Evolutionary conservation across 2,329 filamentous ascomycete genomes (phyloP).

Genomic region (Fusarium acutatum): DNA sequence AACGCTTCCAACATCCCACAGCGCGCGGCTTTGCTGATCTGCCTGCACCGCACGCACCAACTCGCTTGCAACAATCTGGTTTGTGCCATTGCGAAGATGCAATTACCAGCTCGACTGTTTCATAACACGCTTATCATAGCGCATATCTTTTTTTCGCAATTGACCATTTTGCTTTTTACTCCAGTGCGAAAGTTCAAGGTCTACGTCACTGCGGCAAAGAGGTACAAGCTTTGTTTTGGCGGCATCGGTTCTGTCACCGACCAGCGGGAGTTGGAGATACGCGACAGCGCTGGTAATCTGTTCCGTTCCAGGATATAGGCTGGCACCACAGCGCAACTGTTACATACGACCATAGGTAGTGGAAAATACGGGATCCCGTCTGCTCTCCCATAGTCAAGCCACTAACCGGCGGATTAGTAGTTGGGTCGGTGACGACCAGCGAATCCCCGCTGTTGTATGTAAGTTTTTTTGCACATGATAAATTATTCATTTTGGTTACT

Average conservation of each 20-base stretch:
- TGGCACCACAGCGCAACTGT: accelerated
- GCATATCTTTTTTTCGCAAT: neutral
- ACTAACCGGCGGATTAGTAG: neutral
- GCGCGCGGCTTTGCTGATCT: neutral
- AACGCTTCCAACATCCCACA: accelerated
- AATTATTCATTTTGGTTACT: no score
- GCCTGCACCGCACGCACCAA: neutral
- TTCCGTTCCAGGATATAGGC: accelerated
- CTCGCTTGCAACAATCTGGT: no score
- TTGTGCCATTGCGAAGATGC: neutral
- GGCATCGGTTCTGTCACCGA: neutral
- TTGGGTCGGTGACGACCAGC: neutral
- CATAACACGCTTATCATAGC: neutral
- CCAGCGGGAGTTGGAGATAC: no score
- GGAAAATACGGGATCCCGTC: neutral
- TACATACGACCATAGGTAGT: neutral
- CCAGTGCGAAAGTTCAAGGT: neutral
- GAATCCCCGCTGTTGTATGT: neutral
- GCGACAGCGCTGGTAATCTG: no score
- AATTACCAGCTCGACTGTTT: neutral
- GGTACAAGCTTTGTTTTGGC: neutral
- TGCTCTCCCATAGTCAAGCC: neutral
- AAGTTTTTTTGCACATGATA: neutral
- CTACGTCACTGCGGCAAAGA: accelerated
- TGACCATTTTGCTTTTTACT: accelerated